These are phyloP conservation scores for Xanthoceras sorbifolium DNA, from an alignment of 345 rosid genomes.

Conservation along the genomic window DNA sequence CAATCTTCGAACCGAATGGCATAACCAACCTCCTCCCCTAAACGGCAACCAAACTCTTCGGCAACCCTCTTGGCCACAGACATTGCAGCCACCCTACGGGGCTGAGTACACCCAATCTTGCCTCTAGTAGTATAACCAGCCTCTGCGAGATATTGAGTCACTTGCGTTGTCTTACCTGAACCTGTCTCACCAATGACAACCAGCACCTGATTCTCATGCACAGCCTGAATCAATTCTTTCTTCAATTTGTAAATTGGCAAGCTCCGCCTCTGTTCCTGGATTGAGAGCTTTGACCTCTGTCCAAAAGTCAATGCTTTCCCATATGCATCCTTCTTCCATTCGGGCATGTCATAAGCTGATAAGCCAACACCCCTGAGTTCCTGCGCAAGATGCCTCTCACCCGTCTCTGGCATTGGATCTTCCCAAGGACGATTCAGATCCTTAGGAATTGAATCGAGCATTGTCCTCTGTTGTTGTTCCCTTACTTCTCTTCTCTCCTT, in stretches of 20 bases:
- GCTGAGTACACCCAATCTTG: constrained; percentile 86
- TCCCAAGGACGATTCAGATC: constrained; percentile 99
- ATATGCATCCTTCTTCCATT: constrained; percentile 94
- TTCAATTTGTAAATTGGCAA: constrained; percentile 89
- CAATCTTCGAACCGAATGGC: constrained; percentile 84
- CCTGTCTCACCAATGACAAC: constrained; percentile 91
- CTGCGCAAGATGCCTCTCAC: constrained; percentile 91
- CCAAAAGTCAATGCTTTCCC: constrained; percentile 80
- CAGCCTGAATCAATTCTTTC: constrained; percentile 82
- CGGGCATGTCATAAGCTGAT: constrained; percentile 89
- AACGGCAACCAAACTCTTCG: constrained; percentile 86
- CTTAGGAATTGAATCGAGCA: constrained; percentile 93
- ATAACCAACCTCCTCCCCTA: constrained; percentile 88
- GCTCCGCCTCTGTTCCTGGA: constrained; percentile 89
- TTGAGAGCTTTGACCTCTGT: constrained; percentile 80
- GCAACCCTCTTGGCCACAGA: constrained; percentile 92
- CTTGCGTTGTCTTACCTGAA: constrained; percentile 85
- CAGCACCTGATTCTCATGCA: constrained; percentile 80
- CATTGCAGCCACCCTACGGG: constrained; percentile 85
- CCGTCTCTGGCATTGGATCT: constrained; percentile 91
- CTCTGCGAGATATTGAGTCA: constrained; percentile 82
- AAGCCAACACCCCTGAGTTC: constrained; percentile 89
- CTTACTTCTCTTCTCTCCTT: constrained; percentile 82
- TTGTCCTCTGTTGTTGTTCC: constrained; percentile 84
- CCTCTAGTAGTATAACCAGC: constrained; percentile 77